Base-by-base conservation (phyloP, 2,329 filamentous ascomycete genomes). In the Seiridium unicorne region DNA sequence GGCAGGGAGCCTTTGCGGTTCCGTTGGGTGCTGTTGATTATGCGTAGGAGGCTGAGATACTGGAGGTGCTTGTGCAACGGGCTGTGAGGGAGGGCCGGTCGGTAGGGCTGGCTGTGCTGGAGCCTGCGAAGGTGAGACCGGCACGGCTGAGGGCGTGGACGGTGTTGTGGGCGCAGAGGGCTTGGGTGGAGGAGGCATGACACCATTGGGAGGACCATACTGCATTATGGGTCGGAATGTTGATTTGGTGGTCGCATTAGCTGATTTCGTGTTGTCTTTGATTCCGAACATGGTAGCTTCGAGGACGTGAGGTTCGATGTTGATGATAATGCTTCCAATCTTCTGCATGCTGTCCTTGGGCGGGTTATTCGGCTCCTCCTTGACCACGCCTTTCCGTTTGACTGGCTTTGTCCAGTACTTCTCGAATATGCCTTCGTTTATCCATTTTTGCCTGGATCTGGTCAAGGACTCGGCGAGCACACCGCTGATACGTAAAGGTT, bases 231-330 rank as follows among this genome's bases (percentile, higher is more conserved):
- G 87, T 48, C 86, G 82, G 61, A 76, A 74, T 7, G 69, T 65
- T 31, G 63, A 61, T 69, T 65, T 60, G 69, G 75, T 62, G 73
- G 76, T 32, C 44, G 76, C 73, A 44, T 77, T 73, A 55, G 77
- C 73, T 6, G 77, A 79, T 64, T 84, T 86, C 6, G 83, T 79
- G 46, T 55, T 55, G 57, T 90, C 88, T 69, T 90, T 90, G 61
- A 92, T 86, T 26, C 84, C 83, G 69, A 83, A 93, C 79, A 93
- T 85, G 51, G 84, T 89, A 13, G 90, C 90, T 65, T 93, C 89
- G 66, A 95, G 86, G 48, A 90, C 84, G 70, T 95, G 90, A 49
- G 92, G 92, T 72, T 93, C 91, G 61, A 93, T 86, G 31, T 86
- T 89, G 63, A 96, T 86, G 40, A 87, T 87, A 63, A 91, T 87